Evolutionary conservation across 2,329 filamentous ascomycete species (phyloP).

Genomic region (Aspergillus pseudoglaucus): DNA sequence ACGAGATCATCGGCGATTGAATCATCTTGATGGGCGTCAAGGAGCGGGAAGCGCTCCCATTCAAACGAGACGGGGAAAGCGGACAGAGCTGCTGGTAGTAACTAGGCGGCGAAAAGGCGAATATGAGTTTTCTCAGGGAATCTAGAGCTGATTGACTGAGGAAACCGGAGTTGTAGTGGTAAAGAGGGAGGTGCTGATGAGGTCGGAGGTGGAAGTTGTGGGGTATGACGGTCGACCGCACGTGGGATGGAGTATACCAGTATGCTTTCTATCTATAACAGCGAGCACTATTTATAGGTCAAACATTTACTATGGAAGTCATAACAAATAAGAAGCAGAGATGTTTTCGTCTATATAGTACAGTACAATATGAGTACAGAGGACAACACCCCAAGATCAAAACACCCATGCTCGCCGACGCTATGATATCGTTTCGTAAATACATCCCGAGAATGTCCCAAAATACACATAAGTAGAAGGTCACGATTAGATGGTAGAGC

Average conservation of each 20-base stretch:
- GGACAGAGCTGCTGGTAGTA: neutral
- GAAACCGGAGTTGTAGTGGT: too few species aligned
- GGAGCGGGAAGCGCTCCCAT: constrained; percentile 33
- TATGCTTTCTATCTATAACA: neutral
- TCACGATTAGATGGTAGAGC: constrained; percentile 9
- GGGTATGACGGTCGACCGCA: too few species aligned
- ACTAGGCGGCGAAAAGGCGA: neutral
- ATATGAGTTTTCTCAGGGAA: neutral
- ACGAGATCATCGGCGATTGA: constrained; percentile 90
- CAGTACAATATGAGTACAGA: constrained; percentile 10
- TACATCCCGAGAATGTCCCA: constrained; percentile 14
- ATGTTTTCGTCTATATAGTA: constrained; percentile 5
- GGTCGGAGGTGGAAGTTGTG: too few species aligned
- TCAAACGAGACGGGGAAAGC: constrained; percentile 11
- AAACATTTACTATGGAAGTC: neutral
- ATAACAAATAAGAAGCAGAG: constrained; percentile 6
- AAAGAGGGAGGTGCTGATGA: too few species aligned
- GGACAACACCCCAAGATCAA: constrained; percentile 3
- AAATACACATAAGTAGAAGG: constrained; percentile 15
- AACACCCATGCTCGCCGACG: constrained; percentile 29
- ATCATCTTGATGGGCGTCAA: constrained; percentile 51
- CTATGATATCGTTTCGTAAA: constrained; percentile 31
- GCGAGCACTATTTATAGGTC: neutral
- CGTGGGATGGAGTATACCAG: neutral
- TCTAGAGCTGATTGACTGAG: too few species aligned